Evolutionary conservation across 1,139 yeast genomes (phyloP).

Genomic region (Nakaseomyces glabratus): DNA sequence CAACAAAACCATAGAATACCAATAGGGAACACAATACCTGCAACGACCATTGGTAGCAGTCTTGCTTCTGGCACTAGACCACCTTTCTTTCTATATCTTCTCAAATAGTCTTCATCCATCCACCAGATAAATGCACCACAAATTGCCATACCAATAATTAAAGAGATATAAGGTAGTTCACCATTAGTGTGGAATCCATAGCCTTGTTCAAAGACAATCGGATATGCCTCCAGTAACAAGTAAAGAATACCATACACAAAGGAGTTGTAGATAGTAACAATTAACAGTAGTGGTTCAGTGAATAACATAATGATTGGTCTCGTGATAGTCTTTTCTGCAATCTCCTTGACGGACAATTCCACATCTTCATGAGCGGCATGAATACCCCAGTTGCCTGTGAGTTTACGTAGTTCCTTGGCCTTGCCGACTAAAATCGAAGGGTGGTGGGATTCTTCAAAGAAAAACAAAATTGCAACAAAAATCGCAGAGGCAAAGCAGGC

Average conservation of each 20-base stretch:
- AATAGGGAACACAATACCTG: conserved; percentile 58
- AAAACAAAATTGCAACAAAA: conserved; percentile 35
- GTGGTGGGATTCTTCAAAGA: conserved; percentile 57
- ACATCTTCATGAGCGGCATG: conserved; percentile 77
- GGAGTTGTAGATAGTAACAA: conserved; percentile 66
- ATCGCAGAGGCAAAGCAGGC: conserved; percentile 51
- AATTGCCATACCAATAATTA: conserved; percentile 50
- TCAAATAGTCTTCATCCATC: conserved; percentile 34
- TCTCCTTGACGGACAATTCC: conserved; percentile 50
- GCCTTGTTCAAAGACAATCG: conserved; percentile 56
- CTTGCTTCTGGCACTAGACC: conserved; percentile 72
- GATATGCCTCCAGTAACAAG: conserved; percentile 69
- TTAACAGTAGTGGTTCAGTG: conserved; percentile 63
- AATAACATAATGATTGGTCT: conserved; percentile 64
- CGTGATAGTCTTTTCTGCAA: conserved; percentile 56
- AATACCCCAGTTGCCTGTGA: conserved; percentile 66
- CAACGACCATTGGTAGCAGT: conserved; percentile 59
- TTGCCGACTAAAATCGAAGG: conserved; percentile 48
- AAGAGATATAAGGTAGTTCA: conserved; percentile 54
- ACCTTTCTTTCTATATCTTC: conserved; percentile 38
- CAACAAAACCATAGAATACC: conserved; percentile 82
- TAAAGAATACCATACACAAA: conserved; percentile 79
- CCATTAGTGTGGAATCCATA: conserved; percentile 22
- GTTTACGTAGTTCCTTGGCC: conserved; percentile 51
- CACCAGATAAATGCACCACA: conserved; percentile 43